These are phyloP conservation scores for Pythium diclinum DNA, from an alignment of 352 stramenopile genomes.

Conservation along the genomic window DNA sequence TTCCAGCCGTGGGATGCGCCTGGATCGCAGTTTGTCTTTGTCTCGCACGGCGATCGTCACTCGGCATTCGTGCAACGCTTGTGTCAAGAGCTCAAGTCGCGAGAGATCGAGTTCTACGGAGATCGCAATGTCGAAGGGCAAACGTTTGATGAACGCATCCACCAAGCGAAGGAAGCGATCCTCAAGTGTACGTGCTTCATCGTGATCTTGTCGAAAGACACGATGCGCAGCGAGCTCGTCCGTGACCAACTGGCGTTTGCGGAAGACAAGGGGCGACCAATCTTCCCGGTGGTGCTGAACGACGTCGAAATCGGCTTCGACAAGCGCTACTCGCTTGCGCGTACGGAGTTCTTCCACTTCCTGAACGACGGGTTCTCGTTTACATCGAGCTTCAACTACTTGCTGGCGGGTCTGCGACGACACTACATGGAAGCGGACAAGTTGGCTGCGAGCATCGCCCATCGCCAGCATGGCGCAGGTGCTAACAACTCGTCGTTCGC, in stretches of 20 bases:
- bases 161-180: slow-evolving; percentile 76
- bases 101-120: slow-evolving; percentile 57
- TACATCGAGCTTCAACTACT: slow-evolving; percentile 49
- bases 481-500: slow-evolving; percentile 16
- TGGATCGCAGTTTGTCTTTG: slow-evolving; percentile 62
- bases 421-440: slow-evolving; percentile 29
- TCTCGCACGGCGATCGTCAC: slow-evolving; percentile 78
- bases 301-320: slow-evolving; percentile 70
- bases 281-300: slow-evolving; percentile 79
- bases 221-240: slow-evolving; percentile 66
- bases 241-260: slow-evolving; percentile 80
- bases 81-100: slow-evolving; percentile 50
- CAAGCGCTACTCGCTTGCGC: slow-evolving; percentile 78
- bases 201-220: slow-evolving; percentile 74
- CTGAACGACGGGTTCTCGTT: slow-evolving; percentile 71
- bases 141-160: slow-evolving; percentile 71
- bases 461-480: background rate
- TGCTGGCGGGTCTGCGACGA: slow-evolving; percentile 43
- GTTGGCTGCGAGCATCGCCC: background rate
- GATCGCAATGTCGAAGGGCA: slow-evolving; percentile 61
- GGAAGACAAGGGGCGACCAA: slow-evolving; percentile 78
- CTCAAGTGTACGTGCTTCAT: slow-evolving; percentile 74
- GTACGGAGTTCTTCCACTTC: slow-evolving; percentile 82
- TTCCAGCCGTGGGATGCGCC: slow-evolving; percentile 62
- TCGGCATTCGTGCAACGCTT: slow-evolving; percentile 64